Evolutionary conservation across 371 early-diverging fungal genomes (phyloP), one percentile per base, ranked within the genome.

Genomic region (Mortierella sp.): DNA sequence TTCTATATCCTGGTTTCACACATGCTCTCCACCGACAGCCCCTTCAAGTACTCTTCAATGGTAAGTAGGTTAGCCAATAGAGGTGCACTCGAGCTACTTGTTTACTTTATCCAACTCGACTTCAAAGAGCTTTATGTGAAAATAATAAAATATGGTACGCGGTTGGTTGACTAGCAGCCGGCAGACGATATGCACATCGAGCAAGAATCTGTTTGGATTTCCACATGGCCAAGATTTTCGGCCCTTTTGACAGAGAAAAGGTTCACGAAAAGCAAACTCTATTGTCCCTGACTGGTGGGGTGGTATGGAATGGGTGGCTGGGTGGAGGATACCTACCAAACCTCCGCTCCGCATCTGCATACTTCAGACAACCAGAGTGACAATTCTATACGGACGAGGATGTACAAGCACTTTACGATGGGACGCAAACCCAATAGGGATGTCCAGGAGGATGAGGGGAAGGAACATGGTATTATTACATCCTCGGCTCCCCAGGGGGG

Each of bases 71-170:
- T 46, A 46, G 48, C 12, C 48, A 60, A 60, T 27, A 32, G 2
- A 21, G 7, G 65, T 63, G 38, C 35, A 7, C 18, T 24, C 18
- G 18, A 24, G 54, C 18, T 54, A 16, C 16, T 54, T 54, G 41
- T 41, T 68, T 24, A 68, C 68, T 41, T 41, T 68, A 68, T 68
- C 8, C 41, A 0, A 38, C 7, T 3, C 18, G 24, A 68, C 7
- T 3, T 11, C 11, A 68, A 68, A 38, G 41, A 68, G 68, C 68
- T 68, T 38, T 68, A 24, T 68, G 68, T 68, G 68, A 68, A 68
- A 68, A 68, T 4, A 3, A n/a, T 14, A 16, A 56, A 24, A 7
- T 35, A 21, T 51, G n/a, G 58, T 7, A 16, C 18, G 35, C 63
- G 63, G 18, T 14, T 35, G 38, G 51, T 5, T 21, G 18, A 5